Conservation (phyloP, 495 filamentous ascomycete genomes). For the Recurvomyces mirabilis region DNA sequence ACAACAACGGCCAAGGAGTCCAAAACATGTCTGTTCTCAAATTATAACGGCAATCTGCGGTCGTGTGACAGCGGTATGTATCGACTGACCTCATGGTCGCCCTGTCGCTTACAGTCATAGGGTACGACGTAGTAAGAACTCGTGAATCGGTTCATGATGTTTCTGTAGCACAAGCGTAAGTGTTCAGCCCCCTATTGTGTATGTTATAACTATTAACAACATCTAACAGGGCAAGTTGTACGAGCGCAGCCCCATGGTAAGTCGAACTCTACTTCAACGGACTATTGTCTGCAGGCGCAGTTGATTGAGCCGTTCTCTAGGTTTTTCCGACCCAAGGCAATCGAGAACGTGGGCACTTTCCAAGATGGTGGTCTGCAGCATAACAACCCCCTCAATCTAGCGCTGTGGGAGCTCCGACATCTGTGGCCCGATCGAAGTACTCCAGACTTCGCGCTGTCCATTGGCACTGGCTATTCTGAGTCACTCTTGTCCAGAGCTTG, state of each 20-base stretch:
- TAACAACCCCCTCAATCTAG: conserved; percentile 30
- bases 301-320: background rate
- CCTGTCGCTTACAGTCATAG: background rate
- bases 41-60: background rate
- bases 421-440: conserved; percentile 17
- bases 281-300: background rate
- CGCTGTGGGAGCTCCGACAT: conserved; percentile 23
- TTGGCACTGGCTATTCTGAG: background rate
- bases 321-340: conserved; percentile 2
- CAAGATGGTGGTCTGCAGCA: conserved; percentile 29
- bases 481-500: background rate
- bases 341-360: conserved; percentile 20
- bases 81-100: background rate
- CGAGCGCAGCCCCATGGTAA: conserved; percentile 1
- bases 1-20: background rate
- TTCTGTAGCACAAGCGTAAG: background rate
- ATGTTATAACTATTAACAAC: background rate
- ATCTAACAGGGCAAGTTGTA: background rate
- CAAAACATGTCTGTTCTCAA: background rate
- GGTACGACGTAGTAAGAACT: background rate
- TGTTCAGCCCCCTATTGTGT: background rate
- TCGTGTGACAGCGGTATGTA: background rate
- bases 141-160: background rate
- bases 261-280: too few relatives aligned
- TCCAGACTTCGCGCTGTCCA: background rate